Conservation (phyloP, 1,139 yeast genomes). For the Blastobotrys proliferans region DNA sequence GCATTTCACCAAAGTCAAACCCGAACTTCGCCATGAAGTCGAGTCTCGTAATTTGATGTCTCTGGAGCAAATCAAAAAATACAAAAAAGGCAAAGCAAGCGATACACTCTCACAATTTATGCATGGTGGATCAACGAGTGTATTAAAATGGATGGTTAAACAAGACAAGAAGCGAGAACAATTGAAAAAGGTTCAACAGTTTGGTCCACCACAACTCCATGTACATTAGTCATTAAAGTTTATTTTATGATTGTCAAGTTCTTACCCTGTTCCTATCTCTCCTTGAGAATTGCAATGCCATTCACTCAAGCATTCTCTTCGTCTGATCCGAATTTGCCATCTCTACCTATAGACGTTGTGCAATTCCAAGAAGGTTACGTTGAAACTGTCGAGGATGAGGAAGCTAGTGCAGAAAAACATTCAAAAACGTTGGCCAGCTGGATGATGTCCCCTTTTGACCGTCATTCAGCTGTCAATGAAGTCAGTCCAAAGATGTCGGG, state of each 20-base stretch:
- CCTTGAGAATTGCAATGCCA: no score
- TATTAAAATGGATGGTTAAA: constrained; percentile 4
- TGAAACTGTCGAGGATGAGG: neutral
- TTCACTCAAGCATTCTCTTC: no score
- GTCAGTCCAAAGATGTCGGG: no score
- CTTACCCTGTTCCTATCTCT: no score
- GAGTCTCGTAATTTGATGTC: neutral
- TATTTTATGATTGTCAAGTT: no score
- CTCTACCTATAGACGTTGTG: constrained; percentile 34
- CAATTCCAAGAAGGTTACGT: constrained; percentile 16
- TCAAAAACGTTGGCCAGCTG: no score
- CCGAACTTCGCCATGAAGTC: neutral
- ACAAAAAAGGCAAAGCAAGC: constrained; percentile 5
- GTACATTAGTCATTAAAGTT: neutral
- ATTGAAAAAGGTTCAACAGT: constrained; percentile 6
- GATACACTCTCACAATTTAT: constrained; percentile 9
- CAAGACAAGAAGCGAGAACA: constrained; percentile 7
- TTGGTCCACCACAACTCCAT: constrained; percentile 5
- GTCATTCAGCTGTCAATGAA: no score
- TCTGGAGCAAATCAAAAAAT: neutral
- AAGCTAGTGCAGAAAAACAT: neutral
- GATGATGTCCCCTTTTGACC: no score
- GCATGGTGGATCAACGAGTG: constrained; percentile 4
- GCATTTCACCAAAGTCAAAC: neutral
- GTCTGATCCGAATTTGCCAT: constrained; percentile 41